These are phyloP conservation scores for Fragaria iinumae DNA, from an alignment of 306 rosid species.

Conservation along the genomic window DNA sequence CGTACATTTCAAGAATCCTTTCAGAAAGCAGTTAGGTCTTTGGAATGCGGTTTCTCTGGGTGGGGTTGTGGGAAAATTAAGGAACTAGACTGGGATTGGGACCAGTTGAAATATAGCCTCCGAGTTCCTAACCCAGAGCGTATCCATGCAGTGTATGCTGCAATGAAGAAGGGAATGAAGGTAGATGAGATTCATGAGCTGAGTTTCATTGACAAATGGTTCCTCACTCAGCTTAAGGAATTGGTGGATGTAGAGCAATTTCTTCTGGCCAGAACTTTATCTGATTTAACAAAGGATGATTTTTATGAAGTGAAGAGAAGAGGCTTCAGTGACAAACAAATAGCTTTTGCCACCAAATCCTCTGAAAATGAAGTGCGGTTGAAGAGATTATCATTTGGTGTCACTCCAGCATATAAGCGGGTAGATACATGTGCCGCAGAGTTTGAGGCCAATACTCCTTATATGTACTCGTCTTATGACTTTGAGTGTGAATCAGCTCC, in stretches of 20 bases:
- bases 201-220: conserved; percentile 87
- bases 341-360: conserved; percentile 88
- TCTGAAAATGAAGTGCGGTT: conserved; percentile 70
- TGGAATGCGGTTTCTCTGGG: conserved; percentile 80
- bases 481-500: conserved; percentile 94
- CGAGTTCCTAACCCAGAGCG: conserved; percentile 96
- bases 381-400: conserved; percentile 66
- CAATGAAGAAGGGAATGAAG: conserved; percentile 93
- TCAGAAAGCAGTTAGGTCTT: conserved; percentile 90
- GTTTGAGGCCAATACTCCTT: conserved; percentile 98
- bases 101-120: conserved; percentile 79
- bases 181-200: conserved; percentile 77
- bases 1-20: conserved; percentile 94
- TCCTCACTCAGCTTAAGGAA: conserved; percentile 83
- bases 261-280: conserved; percentile 51
- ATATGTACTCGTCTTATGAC: conserved; percentile 98
- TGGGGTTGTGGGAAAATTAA: conserved; percentile 83
- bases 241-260: conserved; percentile 80
- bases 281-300: conserved; percentile 66
- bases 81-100: conserved; percentile 87
- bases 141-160: conserved; percentile 85
- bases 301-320: conserved; percentile 85
- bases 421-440: conserved; percentile 99
- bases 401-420: conserved; percentile 78
- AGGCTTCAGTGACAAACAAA: conserved; percentile 96